Evolutionary conservation across 345 rosid species (phyloP), one percentile per base, ranked within the genome.

Genomic region (Raphanus raphanistrum): DNA sequence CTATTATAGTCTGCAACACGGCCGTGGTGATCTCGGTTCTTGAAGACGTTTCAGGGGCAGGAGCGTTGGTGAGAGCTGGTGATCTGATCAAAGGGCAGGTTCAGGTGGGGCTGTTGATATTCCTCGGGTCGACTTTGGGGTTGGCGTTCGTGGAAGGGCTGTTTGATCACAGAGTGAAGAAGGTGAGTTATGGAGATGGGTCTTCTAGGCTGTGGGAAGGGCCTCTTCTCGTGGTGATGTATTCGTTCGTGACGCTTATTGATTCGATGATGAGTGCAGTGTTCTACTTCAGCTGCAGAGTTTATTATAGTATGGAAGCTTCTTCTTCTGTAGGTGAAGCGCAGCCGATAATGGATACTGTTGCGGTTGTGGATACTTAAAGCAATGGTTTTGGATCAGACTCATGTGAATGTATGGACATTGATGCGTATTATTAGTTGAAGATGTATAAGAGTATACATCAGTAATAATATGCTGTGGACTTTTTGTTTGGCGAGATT

Each of bases 131-230:
- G 0, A 92, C 98, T 0, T 81, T 92, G 36, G 97, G 94, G 66
- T 78, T 88, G 86, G 92, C 89, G 1, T 88, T 90, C 76, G 88
- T 89, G 33, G 93, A 89, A 81, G 94, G 98, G 6, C 76, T 94
- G 87, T 94, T 90, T 81, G 94, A 94, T 80, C 98, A 94, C 43
- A 88, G 97, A 67, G 96, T 94, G 69, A 94, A 85, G 87, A 83
- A 89, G 1, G 69, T 94, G 81, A 94, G 94, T 73, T 90, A 94
- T 77, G 98, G 97, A 76, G 98, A 92, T 73, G 96, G 98, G 60
- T 92, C 94, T 72, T 89, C 94, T 4, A 90, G 98, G 86, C 75
- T 90, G 27, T 94, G 98, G 98, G 98, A 94, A 82, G 98, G 97
- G 48, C 97, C 97, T 52, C 88, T 94, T 26, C 67, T 94, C 81